These are phyloP conservation scores for Heterobasidion annosum DNA, from an alignment of 1,284 basidiomycete species.

Conservation along the genomic window DNA sequence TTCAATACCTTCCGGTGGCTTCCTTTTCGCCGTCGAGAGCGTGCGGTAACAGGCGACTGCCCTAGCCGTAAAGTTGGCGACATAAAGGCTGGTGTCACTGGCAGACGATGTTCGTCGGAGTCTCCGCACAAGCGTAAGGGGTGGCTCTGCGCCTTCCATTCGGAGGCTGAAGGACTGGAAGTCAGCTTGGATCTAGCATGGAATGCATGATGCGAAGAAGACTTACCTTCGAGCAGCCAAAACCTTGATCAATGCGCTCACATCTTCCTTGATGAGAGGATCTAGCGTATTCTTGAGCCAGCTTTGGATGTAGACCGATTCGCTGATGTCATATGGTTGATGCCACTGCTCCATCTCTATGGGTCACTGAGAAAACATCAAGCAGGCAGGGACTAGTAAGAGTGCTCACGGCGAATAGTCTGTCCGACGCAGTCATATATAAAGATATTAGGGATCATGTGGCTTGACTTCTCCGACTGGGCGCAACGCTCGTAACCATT, in stretches of 20 bases:
- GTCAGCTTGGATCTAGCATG: neutral
- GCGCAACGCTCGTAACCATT: neutral
- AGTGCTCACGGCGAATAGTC: constrained; percentile 5
- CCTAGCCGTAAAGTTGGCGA: neutral
- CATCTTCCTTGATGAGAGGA: constrained; percentile 16
- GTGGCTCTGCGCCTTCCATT: neutral
- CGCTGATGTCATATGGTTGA: constrained; percentile 5
- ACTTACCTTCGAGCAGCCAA: neutral
- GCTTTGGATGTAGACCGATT: constrained; percentile 4
- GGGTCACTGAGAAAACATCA: neutral
- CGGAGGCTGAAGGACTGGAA: neutral
- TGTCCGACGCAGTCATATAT: neutral
- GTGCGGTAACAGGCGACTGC: neutral
- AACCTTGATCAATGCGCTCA: constrained; percentile 12
- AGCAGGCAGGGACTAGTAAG: neutral
- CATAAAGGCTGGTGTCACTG: neutral
- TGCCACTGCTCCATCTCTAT: constrained; percentile 13
- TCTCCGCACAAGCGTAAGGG: neutral
- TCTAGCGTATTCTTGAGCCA: constrained; percentile 9
- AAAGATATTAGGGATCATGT: neutral
- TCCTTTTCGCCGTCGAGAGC: neutral
- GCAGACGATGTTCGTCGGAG: neutral
- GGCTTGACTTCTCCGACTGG: neutral
- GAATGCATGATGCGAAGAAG: neutral
- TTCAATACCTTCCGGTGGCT: too few species aligned